Percentiles rank a stretch among this genome's conserved stretches.
Conservation (phyloP, 768 basidiomycete species). For the Pleurotus ostreatus region DNA sequence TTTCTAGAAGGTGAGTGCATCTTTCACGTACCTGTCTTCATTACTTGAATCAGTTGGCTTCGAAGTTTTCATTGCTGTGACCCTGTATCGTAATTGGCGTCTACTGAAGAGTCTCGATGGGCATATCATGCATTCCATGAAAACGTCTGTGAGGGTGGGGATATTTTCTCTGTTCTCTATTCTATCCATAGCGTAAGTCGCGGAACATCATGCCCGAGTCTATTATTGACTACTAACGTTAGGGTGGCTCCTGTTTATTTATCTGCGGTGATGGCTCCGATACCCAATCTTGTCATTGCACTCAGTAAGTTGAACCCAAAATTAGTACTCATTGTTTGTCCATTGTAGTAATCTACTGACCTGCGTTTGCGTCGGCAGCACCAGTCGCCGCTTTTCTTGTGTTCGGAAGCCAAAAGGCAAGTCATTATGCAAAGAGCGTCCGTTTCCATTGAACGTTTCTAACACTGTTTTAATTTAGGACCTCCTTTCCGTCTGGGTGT, state of each 20-base stretch:
- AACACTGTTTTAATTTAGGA: background rate
- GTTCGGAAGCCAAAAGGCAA: background rate
- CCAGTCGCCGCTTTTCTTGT: constrained; percentile 2
- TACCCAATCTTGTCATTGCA: constrained; percentile 4
- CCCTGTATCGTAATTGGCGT: constrained; percentile 2
- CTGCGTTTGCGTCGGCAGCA: background rate
- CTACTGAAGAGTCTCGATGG: background rate
- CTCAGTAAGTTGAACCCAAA: background rate
- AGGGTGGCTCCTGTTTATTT: constrained; percentile 3
- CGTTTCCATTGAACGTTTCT: background rate
- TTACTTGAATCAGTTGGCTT: background rate
- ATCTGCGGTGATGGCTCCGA: background rate
- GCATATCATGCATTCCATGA: background rate
- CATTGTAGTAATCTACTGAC: too few relatives aligned
- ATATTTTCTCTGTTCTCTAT: constrained; percentile 1
- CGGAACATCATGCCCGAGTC: background rate
- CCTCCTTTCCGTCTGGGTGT: background rate
- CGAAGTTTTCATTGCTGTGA: background rate
- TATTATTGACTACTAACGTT: background rate
- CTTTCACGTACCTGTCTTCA: background rate
- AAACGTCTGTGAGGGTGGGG: background rate
- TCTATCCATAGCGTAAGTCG: background rate
- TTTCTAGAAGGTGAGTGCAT: constrained; percentile 6
- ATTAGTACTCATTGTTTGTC: background rate
- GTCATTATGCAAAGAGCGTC: background rate